Conservation (phyloP, 768 basidiomycete species). For the Suillus spraguei region DNA sequence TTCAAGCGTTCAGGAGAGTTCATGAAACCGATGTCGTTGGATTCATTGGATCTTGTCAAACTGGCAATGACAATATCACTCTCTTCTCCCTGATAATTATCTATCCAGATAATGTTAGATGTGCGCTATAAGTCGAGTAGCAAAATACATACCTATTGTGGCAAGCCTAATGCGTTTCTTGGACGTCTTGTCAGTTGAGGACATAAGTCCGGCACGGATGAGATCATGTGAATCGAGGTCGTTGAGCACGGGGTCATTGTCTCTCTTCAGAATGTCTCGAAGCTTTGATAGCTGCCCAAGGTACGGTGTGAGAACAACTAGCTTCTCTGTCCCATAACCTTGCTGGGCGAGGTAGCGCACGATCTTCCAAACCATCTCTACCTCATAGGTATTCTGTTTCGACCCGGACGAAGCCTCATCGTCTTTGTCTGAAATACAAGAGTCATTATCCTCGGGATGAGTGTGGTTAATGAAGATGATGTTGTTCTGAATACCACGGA, state of each 20-base stretch:
- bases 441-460: slow-evolving; percentile 53
- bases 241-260: slow-evolving; percentile 59
- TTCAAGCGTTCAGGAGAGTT: slow-evolving; percentile 68
- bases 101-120: slow-evolving; percentile 32
- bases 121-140: background rate
- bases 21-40: slow-evolving; percentile 71
- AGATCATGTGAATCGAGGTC: slow-evolving; percentile 66
- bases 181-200: slow-evolving; percentile 35
- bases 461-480: slow-evolving; percentile 65
- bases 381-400: slow-evolving; percentile 64
- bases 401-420: slow-evolving; percentile 54
- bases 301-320: slow-evolving; percentile 73
- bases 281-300: slow-evolving; percentile 66
- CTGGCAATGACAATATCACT: slow-evolving; percentile 66
- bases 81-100: slow-evolving; percentile 81
- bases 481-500: slow-evolving; percentile 58
- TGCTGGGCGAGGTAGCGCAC: slow-evolving; percentile 68
- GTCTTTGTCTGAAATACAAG: slow-evolving; percentile 42
- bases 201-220: slow-evolving; percentile 54
- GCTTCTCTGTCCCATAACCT: slow-evolving; percentile 59
- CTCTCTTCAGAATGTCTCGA: slow-evolving; percentile 42
- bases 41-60: slow-evolving; percentile 59
- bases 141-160: slow-evolving; percentile 56
- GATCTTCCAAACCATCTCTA: slow-evolving; percentile 65
- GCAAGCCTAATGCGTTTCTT: slow-evolving; percentile 58